These are phyloP conservation scores for Pouteria campechiana DNA, from an alignment of 179 eudicot genomes.

Conservation along the genomic window DNA sequence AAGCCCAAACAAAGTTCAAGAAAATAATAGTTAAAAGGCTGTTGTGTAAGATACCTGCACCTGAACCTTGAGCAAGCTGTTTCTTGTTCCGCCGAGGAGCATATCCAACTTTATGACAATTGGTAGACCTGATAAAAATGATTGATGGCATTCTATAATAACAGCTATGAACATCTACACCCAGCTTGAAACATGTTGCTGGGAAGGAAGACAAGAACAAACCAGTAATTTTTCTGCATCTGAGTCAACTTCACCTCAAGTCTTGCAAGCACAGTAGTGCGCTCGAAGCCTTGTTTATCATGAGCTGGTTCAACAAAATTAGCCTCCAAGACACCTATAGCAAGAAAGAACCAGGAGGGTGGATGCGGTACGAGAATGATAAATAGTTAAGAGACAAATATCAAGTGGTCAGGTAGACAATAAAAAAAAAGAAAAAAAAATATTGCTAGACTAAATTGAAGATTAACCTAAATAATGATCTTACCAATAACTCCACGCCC, in stretches of 20 bases:
- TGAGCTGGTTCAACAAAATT: constrained; percentile 99
- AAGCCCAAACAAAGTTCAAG: not conserved
- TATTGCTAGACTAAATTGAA: no score
- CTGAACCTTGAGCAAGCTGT: constrained; percentile 10
- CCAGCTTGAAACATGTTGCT: not conserved
- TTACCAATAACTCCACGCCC: constrained; percentile 98
- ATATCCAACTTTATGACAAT: constrained; percentile 84
- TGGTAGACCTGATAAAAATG: constrained; percentile 38
- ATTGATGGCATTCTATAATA: not conserved
- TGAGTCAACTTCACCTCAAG: constrained; percentile 58
- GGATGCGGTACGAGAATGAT: constrained; percentile 1
- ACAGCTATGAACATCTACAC: no score
- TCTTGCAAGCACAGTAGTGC: constrained; percentile 89
- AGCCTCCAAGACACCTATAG: constrained; percentile 89
- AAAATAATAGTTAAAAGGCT: not conserved
- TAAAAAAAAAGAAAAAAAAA: constrained; percentile 4
- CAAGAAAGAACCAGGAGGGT: no score
- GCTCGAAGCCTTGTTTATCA: constrained; percentile 99
- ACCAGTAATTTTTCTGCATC: constrained; percentile 90
- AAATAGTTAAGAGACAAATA: not conserved
- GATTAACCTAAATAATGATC: no score
- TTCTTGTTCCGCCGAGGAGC: constrained; percentile 57
- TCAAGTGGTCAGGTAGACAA: not conserved
- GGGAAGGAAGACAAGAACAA: constrained; percentile 7
- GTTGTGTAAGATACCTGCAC: constrained; percentile 37